phyloP scores from a whole-genome alignment of 2,329 filamentous ascomycete species.

The Coleophoma eucalyptorum region DNA sequence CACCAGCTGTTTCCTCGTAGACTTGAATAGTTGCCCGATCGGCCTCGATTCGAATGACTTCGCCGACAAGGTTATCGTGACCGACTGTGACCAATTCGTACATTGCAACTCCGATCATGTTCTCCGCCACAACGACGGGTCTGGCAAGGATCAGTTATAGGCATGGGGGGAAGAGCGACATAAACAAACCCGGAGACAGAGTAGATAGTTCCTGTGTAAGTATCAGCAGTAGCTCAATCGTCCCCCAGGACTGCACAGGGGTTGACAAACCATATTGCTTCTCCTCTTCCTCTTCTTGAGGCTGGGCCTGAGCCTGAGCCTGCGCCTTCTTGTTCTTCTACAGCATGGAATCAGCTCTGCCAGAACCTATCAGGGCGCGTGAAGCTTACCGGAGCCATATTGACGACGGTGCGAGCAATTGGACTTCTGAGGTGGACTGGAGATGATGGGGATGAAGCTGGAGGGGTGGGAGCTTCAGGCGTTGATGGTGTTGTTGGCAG shows the following conservation, averaged over 20 bases:
- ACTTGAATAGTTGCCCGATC: slow-evolving; percentile 98
- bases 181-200: slow-evolving; percentile 59
- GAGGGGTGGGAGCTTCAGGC: slow-evolving; percentile 11
- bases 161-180: slow-evolving; percentile 9
- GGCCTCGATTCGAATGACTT: slow-evolving; percentile 95
- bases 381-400: slow-evolving; percentile 29
- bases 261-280: slow-evolving; percentile 48
- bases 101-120: slow-evolving; percentile 99
- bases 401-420: slow-evolving; percentile 21
- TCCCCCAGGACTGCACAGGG: slow-evolving; percentile 4
- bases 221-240: slow-evolving; percentile 13
- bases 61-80: slow-evolving; percentile 86
- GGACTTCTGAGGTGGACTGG: slow-evolving; percentile 25
- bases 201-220: slow-evolving; percentile 54
- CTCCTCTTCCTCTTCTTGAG: slow-evolving; percentile 41
- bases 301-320: slow-evolving; percentile 17
- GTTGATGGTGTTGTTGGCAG: slow-evolving; percentile 30
- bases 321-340: slow-evolving; percentile 29
- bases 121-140: slow-evolving; percentile 93
- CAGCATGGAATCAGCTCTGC: slow-evolving; percentile 29
- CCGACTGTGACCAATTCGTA: slow-evolving; percentile 97
- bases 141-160: slow-evolving; percentile 36
- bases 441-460: slow-evolving; percentile 12
- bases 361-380: slow-evolving; percentile 17
- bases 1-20: slow-evolving; percentile 94